phyloP scores from a whole-genome alignment of 2,329 filamentous ascomycete genomes.

The Pseudopyricularia javanii region DNA sequence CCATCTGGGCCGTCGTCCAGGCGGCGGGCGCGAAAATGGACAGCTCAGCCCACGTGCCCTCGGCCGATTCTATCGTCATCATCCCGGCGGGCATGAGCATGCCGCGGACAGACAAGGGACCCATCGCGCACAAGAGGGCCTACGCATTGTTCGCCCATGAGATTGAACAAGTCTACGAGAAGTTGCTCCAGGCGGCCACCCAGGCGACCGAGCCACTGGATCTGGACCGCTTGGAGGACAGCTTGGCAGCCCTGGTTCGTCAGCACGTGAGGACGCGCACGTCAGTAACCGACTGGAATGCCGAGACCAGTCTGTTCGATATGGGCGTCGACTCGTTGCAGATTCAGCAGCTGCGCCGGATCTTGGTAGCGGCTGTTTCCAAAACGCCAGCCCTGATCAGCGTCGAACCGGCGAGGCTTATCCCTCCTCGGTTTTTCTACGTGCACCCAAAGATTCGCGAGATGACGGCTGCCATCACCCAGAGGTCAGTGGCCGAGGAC shows the following conservation, averaged over 20 bases:
- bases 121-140: neutral
- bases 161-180: neutral
- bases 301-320: conserved; percentile 19
- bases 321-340: conserved; percentile 37
- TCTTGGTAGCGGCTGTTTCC: neutral
- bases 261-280: neutral
- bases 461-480: neutral
- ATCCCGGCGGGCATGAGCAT: neutral
- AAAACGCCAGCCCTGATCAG: neutral
- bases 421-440: neutral
- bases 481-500: neutral
- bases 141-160: neutral
- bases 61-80: neutral
- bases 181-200: neutral
- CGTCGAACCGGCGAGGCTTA: neutral
- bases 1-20: neutral
- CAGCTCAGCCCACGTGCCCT: neutral
- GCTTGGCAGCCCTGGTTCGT: neutral
- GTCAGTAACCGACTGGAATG: neutral
- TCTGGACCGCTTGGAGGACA: neutral
- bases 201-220: neutral
- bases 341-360: conserved; percentile 30
- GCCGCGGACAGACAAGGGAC: neutral
- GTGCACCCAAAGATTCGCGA: neutral
- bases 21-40: neutral